Conservation (phyloP, 306 rosid species). For the Quercus robur region DNA sequence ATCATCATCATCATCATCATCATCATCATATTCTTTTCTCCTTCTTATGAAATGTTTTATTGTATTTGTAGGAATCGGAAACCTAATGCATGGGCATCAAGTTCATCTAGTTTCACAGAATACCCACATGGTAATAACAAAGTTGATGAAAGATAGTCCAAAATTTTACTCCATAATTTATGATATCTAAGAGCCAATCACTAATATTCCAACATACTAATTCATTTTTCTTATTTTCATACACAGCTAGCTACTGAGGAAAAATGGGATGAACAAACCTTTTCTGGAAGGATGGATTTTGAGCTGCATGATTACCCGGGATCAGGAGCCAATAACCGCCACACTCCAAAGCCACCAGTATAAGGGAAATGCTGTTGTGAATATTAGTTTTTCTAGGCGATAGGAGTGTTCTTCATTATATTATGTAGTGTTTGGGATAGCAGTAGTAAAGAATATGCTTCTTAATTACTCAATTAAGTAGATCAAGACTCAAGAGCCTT, state of each 20-base stretch:
- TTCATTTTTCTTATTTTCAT: neutral
- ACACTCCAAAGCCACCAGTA: constrained; percentile 75
- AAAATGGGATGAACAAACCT: constrained; percentile 24
- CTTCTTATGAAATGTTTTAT: neutral
- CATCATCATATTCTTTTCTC: neutral
- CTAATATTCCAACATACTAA: neutral
- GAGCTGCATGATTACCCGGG: constrained; percentile 81
- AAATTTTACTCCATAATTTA: neutral
- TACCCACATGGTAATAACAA: constrained; percentile 29
- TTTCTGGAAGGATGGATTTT: constrained; percentile 53
- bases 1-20: neutral
- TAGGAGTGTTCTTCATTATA: neutral
- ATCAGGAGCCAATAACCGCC: constrained; percentile 79
- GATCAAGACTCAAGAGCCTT: constrained; percentile 13
- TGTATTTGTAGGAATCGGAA: constrained; percentile 54
- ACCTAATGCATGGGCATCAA: constrained; percentile 38
- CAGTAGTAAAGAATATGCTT: constrained; percentile 21
- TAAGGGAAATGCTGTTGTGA: constrained; percentile 27
- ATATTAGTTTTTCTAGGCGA: constrained; percentile 27
- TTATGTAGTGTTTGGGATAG: neutral
- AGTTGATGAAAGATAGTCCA: neutral
- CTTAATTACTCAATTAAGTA: constrained; percentile 28
- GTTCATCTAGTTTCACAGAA: constrained; percentile 33
- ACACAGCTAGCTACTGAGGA: constrained; percentile 36
- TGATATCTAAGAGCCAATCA: neutral